phyloP scores from a whole-genome alignment of 2,329 filamentous ascomycete species.

The Thielaviopsis musarum region DNA sequence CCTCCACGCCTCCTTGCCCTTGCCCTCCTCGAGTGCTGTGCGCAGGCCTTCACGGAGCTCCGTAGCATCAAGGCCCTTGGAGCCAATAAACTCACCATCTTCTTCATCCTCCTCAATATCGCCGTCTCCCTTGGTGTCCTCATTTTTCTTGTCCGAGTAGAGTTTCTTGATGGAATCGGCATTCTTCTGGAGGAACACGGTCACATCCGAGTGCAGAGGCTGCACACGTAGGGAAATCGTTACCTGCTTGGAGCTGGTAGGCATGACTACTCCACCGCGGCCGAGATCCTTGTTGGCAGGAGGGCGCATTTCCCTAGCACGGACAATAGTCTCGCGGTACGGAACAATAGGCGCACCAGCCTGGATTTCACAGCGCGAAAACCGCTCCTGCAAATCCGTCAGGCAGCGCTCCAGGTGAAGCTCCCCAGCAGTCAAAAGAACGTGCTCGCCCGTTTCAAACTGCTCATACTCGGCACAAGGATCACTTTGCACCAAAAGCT shows the following conservation, averaged over 20 bases:
- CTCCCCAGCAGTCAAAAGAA: conserved; percentile 85
- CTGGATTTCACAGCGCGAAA: conserved; percentile 87
- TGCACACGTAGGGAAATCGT: conserved; percentile 59
- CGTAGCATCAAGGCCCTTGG: conserved; percentile 46
- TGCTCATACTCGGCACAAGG: conserved; percentile 94
- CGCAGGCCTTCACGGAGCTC: conserved; percentile 66
- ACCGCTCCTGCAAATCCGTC: conserved; percentile 82
- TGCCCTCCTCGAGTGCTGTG: conserved; percentile 49
- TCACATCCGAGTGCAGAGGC: conserved; percentile 62
- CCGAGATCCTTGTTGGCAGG: conserved; percentile 74
- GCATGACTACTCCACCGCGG: conserved; percentile 57
- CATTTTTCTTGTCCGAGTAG: conserved; percentile 51
- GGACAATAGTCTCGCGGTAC: conserved; percentile 82
- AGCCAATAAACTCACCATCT: conserved; percentile 39
- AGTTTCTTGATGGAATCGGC: conserved; percentile 60
- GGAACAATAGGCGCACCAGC: conserved; percentile 89
- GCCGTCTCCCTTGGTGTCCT: conserved; percentile 21
- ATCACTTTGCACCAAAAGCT: conserved; percentile 81
- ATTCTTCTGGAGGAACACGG: conserved; percentile 73
- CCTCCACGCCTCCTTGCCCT: conserved; percentile 62
- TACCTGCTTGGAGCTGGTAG: conserved; percentile 75
- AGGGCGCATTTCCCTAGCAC: conserved; percentile 79
- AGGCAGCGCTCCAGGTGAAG: conserved; percentile 85
- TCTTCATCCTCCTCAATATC: conserved; percentile 21
- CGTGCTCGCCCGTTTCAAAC: conserved; percentile 82